Evolutionary conservation across 2,329 filamentous ascomycete genomes (phyloP), one percentile per base, ranked within the genome.

Genomic region (Hypoxylon sp.): DNA sequence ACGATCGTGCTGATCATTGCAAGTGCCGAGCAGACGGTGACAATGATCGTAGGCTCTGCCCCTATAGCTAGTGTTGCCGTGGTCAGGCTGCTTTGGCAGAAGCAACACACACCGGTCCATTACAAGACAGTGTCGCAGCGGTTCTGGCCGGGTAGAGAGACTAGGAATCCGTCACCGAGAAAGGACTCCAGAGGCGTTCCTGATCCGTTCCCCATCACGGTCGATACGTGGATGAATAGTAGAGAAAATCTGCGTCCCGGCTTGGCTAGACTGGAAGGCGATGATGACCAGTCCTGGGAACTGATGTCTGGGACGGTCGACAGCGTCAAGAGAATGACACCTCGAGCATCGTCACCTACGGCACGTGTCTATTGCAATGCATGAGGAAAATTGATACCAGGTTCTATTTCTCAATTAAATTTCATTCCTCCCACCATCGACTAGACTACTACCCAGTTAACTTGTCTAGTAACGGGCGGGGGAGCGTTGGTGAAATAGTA

Each of bases 1-100:
- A 51, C 62, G 5, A 63, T 67, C 5, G 60, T 68, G 1, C 20
- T 61, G 9, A 43, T 69, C 6, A 64, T 69, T n/a, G 67, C 67
- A 1, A 56, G 59, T 0, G 60, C 64, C 1, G 66, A 69, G 43
- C 66, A 69, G 29, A 46, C 59, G 10, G 60, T 69, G 10, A 65
- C 62, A 4, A 63, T 67, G 50, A 64, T 69, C 9, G 58, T 65
- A 17, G 64, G 66, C 0, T 67, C 60, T 17, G 64, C 67, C 8
- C 66, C 67, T 8, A 54, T 69, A 3, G 60, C 56, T 3, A 67
- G 59, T 13, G 58, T 57, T 15, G 46, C 57, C 33, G 45, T 65
- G n/a, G 45, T 67, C 42, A 35, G 56, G 27, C 17, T 61, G 8
- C 7, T 62, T 15, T 55, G 65, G 37, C 40, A 40, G 33, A 62